These are phyloP conservation scores for Oryza meridionalis DNA, from an alignment of 176 grass and related monocot genomes.

Conservation along the genomic window DNA sequence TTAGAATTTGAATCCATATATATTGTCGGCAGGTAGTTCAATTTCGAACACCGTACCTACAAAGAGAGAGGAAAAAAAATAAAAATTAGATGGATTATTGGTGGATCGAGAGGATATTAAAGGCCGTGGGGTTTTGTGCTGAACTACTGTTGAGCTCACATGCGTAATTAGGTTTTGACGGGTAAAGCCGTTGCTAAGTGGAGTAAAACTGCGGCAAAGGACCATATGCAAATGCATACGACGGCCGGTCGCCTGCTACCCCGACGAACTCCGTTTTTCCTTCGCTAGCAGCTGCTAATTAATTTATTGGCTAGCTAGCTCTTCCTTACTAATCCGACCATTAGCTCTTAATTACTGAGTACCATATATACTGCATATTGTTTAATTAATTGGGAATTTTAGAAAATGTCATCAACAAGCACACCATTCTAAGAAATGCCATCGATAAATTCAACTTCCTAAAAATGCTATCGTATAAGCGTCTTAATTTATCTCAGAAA, in stretches of 20 bases:
- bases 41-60: no score
- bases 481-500: no score
- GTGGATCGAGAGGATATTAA: background rate
- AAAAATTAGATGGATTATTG: background rate
- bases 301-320: background rate
- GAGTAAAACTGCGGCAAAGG: conserved; percentile 46
- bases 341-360: background rate
- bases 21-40: no score
- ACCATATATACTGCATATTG: no score
- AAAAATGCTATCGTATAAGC: no score
- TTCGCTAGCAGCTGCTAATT: conserved; percentile 1
- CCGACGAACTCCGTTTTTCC: conserved; percentile 48
- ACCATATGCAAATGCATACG: background rate
- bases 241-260: conserved; percentile 27
- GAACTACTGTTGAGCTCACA: conserved; percentile 2
- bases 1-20: no score
- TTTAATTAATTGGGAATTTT: no score
- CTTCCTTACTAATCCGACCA: background rate
- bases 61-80: background rate
- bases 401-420: no score
- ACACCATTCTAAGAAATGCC: no score
- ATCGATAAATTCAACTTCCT: no score
- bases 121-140: conserved; percentile 19
- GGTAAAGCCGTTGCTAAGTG: conserved; percentile 58
- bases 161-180: conserved; percentile 53